Base-by-base conservation (phyloP, 2,329 filamentous ascomycete genomes). In the Cercospora sesami region DNA sequence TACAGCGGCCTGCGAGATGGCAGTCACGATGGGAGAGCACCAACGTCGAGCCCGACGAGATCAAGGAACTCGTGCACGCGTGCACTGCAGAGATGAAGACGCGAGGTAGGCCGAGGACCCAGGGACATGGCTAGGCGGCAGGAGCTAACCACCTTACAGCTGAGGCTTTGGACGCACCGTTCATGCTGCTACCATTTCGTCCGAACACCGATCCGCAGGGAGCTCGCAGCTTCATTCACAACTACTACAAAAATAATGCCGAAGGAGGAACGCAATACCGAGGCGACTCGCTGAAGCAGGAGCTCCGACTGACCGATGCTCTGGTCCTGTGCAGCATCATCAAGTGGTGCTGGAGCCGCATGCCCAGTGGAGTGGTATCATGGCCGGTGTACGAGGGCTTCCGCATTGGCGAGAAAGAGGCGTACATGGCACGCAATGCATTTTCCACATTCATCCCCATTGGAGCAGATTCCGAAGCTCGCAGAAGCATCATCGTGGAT, bases 311-410 rank as follows among this genome's bases (percentile, higher is more conserved):
- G 83, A 92, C 91, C 28, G 94, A 97, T 80, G 93, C 94, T 68
- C 93, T 97, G 90, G 94, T 97, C 66, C 87, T 99, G 64, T 94
- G 93, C 72, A 95, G 94, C 75, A 93, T 97, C 51, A 85, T 95
- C 72, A 99, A 98, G 83, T 99, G 95, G 95, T 98, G 94, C 80
- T 99, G 95, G 95, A 94, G 92, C 79, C 89, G 95, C 81, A 84
- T 99, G 61, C 88, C 91, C 51, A 93, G 93, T 68, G 95, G 95
- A 76, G 89, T 99, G 14, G 94, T 99, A 39, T 93, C 93, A 67
- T 98, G 95, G 95, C 93, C 97, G 76, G 93, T 93, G 51, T 99
- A 99, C 78, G 94, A 98, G 78, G 86, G 96, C 23, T 99, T 99
- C 85, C 93, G 91, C 76, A 90, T 96, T 72, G 95, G 95, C 78